A percentile compares a stretch with the other conserved stretches of the same genome.
These are phyloP conservation scores for Helotiales sp. DNA, from an alignment of 2,329 filamentous ascomycete species.

Conservation along the genomic window DNA sequence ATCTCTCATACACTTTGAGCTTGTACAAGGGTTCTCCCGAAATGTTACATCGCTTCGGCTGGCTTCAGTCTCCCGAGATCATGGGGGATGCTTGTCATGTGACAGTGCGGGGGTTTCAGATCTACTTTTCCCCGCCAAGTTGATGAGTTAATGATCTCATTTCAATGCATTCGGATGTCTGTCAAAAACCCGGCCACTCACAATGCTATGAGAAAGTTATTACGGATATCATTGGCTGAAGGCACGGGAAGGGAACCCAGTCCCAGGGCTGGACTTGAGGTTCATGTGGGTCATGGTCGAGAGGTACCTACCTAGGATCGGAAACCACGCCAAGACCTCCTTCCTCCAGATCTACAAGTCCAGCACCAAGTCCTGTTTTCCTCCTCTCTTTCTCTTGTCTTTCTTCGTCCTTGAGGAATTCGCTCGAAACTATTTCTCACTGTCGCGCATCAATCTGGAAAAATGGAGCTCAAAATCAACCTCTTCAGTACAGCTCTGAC, in stretches of 20 bases:
- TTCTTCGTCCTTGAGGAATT: background rate
- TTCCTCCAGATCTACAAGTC: background rate
- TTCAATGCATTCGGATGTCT: background rate
- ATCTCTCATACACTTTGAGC: too few species aligned
- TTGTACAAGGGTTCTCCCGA: background rate
- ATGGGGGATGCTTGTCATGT: too few species aligned
- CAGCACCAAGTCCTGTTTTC: background rate
- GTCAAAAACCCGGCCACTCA: too few species aligned
- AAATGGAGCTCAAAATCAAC: slow-evolving; percentile 8
- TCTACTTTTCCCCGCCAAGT: background rate
- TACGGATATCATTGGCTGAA: too few species aligned
- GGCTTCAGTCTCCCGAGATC: background rate
- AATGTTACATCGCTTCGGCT: background rate
- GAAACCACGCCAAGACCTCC: background rate
- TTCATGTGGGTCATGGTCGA: too few species aligned
- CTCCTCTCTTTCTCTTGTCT: background rate
- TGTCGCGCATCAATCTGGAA: background rate
- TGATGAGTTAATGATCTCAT: slow-evolving; percentile 13
- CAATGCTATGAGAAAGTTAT: too few species aligned
- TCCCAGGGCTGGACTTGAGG: too few species aligned
- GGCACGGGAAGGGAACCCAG: too few species aligned
- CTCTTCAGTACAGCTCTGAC: slow-evolving; percentile 3
- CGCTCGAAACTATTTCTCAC: background rate
- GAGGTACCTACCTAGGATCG: too few species aligned
- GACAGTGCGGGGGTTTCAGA: background rate